Evolutionary conservation across 495 filamentous ascomycete species (phyloP).

Genomic region (Astrothelium macrocarpum): DNA sequence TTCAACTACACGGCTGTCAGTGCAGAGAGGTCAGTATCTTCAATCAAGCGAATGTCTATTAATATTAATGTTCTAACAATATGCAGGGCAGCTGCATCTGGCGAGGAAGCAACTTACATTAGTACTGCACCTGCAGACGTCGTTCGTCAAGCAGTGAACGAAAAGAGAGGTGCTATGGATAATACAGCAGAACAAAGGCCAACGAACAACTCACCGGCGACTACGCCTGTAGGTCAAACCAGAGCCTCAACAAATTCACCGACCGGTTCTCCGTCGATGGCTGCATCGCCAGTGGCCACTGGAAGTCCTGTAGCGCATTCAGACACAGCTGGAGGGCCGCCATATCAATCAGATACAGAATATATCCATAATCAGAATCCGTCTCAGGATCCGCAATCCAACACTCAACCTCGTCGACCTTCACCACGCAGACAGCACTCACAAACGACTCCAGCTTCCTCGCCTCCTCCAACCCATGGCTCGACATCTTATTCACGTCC

Average conservation of each 20-base stretch:
- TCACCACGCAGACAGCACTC: not conserved
- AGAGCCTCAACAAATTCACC: constrained; percentile 28
- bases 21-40: not conserved
- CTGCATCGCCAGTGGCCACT: constrained; percentile 11
- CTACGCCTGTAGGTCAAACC: not conserved
- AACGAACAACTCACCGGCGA: not conserved
- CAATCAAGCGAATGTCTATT: not conserved
- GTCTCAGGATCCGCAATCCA: not conserved
- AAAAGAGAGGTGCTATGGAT: not conserved
- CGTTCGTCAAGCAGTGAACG: constrained; percentile 5
- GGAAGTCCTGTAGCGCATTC: constrained; percentile 6
- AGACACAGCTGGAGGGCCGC: not conserved
- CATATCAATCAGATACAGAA: not conserved
- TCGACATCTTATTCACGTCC: not conserved
- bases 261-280: constrained; percentile 30
- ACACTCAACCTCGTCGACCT: not conserved
- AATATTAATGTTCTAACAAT: not conserved
- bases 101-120: not conserved
- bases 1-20: constrained; percentile 80
- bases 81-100: not conserved
- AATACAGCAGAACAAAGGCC: not conserved
- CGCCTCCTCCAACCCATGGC: constrained; percentile 15
- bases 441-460: constrained; percentile 4
- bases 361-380: not conserved
- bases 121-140: constrained; percentile 4